Base-by-base conservation (phyloP, 2,329 filamentous ascomycete species). In the Monascus ruber region DNA sequence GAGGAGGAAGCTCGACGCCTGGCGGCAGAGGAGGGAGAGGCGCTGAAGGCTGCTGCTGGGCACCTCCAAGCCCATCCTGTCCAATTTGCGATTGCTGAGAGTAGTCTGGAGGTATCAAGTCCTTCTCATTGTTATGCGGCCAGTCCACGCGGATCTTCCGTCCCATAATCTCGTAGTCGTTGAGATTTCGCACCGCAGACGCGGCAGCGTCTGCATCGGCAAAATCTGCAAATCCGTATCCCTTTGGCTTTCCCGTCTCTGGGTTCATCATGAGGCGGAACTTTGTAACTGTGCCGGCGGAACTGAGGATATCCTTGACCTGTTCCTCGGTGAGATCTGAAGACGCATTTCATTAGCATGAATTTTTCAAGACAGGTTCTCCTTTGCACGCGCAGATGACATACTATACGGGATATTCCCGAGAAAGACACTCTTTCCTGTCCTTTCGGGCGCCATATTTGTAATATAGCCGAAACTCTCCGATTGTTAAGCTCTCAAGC, bases 201-300 rank as follows among this genome's bases (percentile, higher is more conserved):
- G 89, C 86, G 27, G 91, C 91, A 25, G 87, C 73, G 76, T 94
- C 89, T 43, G 85, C 80, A 57, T 96, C 91, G 40, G 86, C 83
- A 58, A 94, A 98, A 60, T 96, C 89, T 55, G 88, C 85, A 54
- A 96, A 98, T 29, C 91, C 91, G 60, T 94, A 98, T 11, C 91
- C 91, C 63, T 95, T 96, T 1, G 91, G 88, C 41, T 86, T 80
- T 33, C 89, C 88, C 2, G 88, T 95, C 56, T 96, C 89, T 38
- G 87, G 83, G 67, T 96, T 93, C 64, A 94, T 93, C 47, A 96
- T 89, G 36, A 96, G 74, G 38, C 89, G 79, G 61, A 96, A 96
- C 59, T 84, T 89, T 42, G 93, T 73, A 1, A 96, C 89, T 48
- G 88, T 85, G 42, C 91, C 91, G 38, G 85, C 87, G 47, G 83